These are phyloP conservation scores for Achaetomium macrosporum DNA, from an alignment of 2,329 filamentous ascomycete species.

Conservation along the genomic window DNA sequence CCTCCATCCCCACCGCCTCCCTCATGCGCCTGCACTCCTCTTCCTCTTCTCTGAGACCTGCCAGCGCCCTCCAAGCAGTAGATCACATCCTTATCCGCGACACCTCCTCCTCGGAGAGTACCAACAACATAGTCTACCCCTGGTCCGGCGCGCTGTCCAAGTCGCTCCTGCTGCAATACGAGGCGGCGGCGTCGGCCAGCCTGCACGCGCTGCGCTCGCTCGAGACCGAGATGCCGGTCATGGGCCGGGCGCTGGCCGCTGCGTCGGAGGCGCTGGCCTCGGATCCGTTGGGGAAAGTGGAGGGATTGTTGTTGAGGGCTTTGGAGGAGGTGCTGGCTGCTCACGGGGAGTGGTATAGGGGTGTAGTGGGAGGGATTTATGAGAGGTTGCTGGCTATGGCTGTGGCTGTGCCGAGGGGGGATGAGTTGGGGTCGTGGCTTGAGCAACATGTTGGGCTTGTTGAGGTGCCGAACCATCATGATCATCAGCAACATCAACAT, in stretches of 20 bases:
- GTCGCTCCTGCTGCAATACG: constrained; percentile 51
- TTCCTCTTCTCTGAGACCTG: no score
- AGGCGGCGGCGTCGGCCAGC: constrained; percentile 45
- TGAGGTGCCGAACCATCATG: constrained; percentile 26
- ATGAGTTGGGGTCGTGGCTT: constrained; percentile 13
- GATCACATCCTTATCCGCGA: constrained; percentile 38
- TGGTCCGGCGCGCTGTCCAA: constrained; percentile 44
- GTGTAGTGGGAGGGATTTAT: constrained; percentile 26
- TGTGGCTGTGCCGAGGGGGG: neutral
- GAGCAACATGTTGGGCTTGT: constrained; percentile 16
- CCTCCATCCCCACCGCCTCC: constrained; percentile 38
- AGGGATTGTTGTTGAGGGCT: constrained; percentile 42
- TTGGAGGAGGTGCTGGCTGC: constrained; percentile 38
- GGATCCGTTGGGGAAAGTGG: constrained; percentile 46
- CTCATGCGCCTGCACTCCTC: constrained; percentile 40
- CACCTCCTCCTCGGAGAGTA: neutral
- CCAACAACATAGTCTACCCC: constrained; percentile 33
- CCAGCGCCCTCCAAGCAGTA: constrained; percentile 43
- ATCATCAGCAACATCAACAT: constrained; percentile 28
- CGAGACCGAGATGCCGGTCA: constrained; percentile 57
- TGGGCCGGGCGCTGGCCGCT: constrained; percentile 50
- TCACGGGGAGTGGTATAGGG: constrained; percentile 32
- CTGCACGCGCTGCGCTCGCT: constrained; percentile 58
- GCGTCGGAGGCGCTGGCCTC: constrained; percentile 44
- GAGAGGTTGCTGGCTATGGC: constrained; percentile 13